phyloP scores from a whole-genome alignment of 768 basidiomycete species.

The Lactifluus volemus region DNA sequence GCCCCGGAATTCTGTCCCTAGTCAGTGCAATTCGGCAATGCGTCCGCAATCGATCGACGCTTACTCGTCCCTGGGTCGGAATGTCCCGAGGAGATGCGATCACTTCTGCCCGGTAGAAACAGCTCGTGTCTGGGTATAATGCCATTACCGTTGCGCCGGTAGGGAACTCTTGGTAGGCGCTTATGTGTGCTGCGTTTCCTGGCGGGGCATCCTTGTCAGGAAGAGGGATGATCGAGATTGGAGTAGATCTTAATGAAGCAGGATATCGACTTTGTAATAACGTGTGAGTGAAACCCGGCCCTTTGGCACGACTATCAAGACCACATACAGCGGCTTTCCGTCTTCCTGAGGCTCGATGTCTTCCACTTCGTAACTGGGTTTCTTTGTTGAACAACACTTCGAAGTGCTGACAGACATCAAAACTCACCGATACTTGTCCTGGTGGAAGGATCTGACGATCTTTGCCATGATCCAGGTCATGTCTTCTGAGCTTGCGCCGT shows the following conservation, averaged over 20 bases:
- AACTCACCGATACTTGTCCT: constrained; percentile 61
- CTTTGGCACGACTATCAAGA: background rate
- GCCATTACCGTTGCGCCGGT: constrained; percentile 72
- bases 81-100: constrained; percentile 52
- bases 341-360: constrained; percentile 80
- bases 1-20: constrained; percentile 22
- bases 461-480: constrained; percentile 74
- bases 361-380: constrained; percentile 70
- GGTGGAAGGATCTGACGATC: constrained; percentile 58
- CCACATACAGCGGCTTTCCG: constrained; percentile 40
- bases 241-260: constrained; percentile 42
- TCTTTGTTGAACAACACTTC: background rate
- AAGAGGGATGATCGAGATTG: constrained; percentile 58
- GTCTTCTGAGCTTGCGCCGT: constrained; percentile 41
- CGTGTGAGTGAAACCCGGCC: background rate
- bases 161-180: constrained; percentile 63
- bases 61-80: constrained; percentile 31
- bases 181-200: constrained; percentile 54
- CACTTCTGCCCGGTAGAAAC: constrained; percentile 84
- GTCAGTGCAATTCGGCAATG: constrained; percentile 25
- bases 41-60: constrained; percentile 12
- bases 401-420: background rate
- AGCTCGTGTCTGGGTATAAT: constrained; percentile 85
- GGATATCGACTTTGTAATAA: constrained; percentile 45
- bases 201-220: constrained; percentile 59